Evolutionary conservation across 352 stramenopile species (phyloP).

Genomic region (Plasmopara muralis): DNA sequence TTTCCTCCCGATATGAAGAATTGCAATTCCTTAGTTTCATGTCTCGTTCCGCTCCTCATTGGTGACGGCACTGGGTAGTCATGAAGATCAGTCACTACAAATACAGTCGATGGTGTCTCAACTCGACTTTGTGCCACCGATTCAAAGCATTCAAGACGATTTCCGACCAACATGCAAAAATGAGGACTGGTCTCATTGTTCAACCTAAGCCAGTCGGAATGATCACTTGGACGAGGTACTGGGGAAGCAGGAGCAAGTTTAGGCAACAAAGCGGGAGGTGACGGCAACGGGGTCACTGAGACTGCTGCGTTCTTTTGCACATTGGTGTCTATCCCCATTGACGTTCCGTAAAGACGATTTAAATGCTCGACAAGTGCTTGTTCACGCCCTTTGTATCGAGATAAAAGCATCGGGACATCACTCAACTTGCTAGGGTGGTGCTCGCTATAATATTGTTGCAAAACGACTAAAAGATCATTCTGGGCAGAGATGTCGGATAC

Average conservation of each 20-base stretch:
- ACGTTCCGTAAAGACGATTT: conserved; percentile 60
- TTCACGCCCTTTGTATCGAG: conserved; percentile 46
- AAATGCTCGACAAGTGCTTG: conserved; percentile 48
- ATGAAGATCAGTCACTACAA: conserved; percentile 41
- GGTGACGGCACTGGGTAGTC: conserved; percentile 32
- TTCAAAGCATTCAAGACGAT: conserved; percentile 45
- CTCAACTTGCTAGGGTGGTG: conserved; percentile 56
- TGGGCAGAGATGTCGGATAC: conserved; percentile 11
- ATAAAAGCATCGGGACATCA: conserved; percentile 48
- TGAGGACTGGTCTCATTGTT: conserved; percentile 17
- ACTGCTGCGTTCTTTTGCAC: conserved; percentile 28
- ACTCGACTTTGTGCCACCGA: conserved; percentile 18
- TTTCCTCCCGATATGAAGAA: conserved; percentile 23
- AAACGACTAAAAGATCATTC: conserved; percentile 25
- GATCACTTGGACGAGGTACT: conserved; percentile 14
- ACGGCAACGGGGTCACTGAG: conserved; percentile 5
- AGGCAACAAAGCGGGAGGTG: not conserved
- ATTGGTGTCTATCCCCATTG: conserved; percentile 25
- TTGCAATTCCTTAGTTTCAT: conserved; percentile 13
- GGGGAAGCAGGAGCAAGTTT: conserved; percentile 24
- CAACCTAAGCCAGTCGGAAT: conserved; percentile 35
- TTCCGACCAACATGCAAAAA: conserved; percentile 45
- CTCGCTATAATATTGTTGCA: conserved; percentile 50
- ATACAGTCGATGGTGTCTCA: conserved; percentile 27
- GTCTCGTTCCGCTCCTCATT: conserved; percentile 17